Evolutionary conservation across 768 basidiomycete genomes (phyloP), one percentile per base, ranked within the genome.

Genomic region (Auriscalpium orientale): DNA sequence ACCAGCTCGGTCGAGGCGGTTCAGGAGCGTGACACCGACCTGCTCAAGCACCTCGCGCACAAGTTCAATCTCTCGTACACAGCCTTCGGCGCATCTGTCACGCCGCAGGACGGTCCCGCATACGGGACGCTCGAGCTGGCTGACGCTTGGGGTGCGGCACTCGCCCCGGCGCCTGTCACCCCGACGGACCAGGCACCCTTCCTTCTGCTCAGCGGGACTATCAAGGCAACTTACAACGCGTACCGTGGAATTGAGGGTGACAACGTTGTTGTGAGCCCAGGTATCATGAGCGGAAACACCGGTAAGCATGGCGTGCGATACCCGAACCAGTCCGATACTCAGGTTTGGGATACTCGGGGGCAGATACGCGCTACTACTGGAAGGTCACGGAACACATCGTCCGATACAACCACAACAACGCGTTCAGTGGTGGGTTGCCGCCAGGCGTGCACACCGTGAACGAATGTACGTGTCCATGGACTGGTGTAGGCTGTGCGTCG

Each of bases 391-490:
- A 22, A 8, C 58, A 61, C 33, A 61, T 61, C 48, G 12, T 62
- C 44, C 59, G 56, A 8, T 62, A 58, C 45, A 53, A 45, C 18
- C 61, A 61, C 40, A 65, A 70, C 45, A 56, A 62, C 48, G 61
- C 58, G 28, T 45, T 46, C 4, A 46, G 40, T 1, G 61, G 58
- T 36, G 69, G 34, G 58, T 70, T 61, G 0, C 60, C 73, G 28
- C 69, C 66, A 22, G 76, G 77, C 1, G 70, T 84, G n/a, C 89
- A 89, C 67, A 87, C 87, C 3, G 79, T 89, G 28, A 79, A 89
- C 55, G 89, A 89, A 76, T 76, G 85, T 84, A 64, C 64, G 79
- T 38, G 37, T 28, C 10, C 12, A 33, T 9, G 28, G 3, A 36
- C 2, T 22, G n/a, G 53, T 37, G 5, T 38, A 7, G 13, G 35